Evolutionary conservation across 306 rosid species (phyloP), one percentile per base, ranked within the genome.

Genomic region (Trifolium subterraneum): DNA sequence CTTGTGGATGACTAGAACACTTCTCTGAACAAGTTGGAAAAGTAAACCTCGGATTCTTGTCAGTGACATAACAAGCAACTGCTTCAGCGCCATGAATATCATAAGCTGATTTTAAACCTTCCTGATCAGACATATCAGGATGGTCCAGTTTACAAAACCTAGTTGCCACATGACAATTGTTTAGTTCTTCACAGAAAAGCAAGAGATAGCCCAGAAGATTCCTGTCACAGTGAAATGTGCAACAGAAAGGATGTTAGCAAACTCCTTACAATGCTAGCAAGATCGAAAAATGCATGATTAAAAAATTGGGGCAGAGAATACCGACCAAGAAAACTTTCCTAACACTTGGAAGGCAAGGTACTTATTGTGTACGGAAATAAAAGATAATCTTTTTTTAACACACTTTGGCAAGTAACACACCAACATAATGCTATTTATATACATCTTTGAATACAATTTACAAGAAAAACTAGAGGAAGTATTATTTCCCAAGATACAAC

Each of bases 81-180:
- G 89, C 89, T 83, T 89, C 97, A 70, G 94, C 98, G 60, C 96
- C 97, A 45, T 78, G 82, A 70, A 93, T 82, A 83, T 91, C 94
- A 70, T 77, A 67, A 9, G 90, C 82, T 75, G 88, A 82, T 82
- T 88, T 93, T 45, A 91, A 81, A 79, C 91, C 90, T 18, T 64
- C 88, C 71, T 79, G 39, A 47, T 80, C 75, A 63, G 77, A 84
- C 69, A 52, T 78, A 75, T 81, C 82, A 78, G 76, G 79, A 74
- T 60, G 74, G 36, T 84, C 81, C 62, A 81, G 59, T 69, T 82
- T 84, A 84, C 96, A 90, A 81, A 93, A 91, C 84, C 96, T 84
- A 64, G 81, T 83, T 8, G 94, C 97, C 52, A 78, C 67, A 75
- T 93, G 97, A 73, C 78, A 67, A 73, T 73, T 77, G 75, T 83